Evolutionary conservation across 768 basidiomycete species (phyloP).

Genomic region (Mycena polygramma): DNA sequence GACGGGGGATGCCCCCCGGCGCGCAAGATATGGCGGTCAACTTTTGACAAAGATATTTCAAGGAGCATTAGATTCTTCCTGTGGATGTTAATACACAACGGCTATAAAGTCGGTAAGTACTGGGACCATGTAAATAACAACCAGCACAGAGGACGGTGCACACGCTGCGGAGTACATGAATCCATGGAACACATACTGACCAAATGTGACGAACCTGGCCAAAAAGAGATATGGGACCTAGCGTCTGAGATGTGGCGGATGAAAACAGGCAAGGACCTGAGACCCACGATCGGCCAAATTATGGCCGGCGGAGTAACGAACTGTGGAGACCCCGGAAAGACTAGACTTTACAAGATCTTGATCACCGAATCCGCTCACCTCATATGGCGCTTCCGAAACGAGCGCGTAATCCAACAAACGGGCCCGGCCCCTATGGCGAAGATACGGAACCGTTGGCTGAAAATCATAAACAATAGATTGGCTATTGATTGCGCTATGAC

Average conservation of each 20-base stretch:
- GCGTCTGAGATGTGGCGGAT: slow-evolving; percentile 11
- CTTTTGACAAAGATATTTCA: slow-evolving; percentile 21
- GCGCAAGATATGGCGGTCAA: too few species aligned
- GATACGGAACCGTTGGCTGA: slow-evolving; percentile 23
- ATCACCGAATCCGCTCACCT: slow-evolving; percentile 30
- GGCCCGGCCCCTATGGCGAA: background rate
- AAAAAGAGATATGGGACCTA: slow-evolving; percentile 18
- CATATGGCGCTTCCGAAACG: slow-evolving; percentile 24
- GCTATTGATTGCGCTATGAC: slow-evolving; percentile 11
- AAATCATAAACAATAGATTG: background rate
- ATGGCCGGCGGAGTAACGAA: too few species aligned
- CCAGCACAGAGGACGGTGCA: slow-evolving; percentile 5
- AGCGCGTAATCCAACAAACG: slow-evolving; percentile 20
- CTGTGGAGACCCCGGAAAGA: background rate
- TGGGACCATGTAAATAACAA: slow-evolving; percentile 28
- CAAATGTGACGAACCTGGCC: slow-evolving; percentile 16
- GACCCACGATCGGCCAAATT: slow-evolving; percentile 15
- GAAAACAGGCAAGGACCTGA: slow-evolving; percentile 24
- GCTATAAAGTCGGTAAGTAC: slow-evolving; percentile 37
- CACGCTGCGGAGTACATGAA: slow-evolving; percentile 30
- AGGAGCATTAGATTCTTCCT: slow-evolving; percentile 36
- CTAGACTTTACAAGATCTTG: slow-evolving; percentile 15
- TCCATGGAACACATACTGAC: too few species aligned
- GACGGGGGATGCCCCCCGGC: too few species aligned
- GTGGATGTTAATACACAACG: slow-evolving; percentile 40